phyloP scores from a whole-genome alignment of 805 yeast species.

The Myxozyma lipomycoides region DNA sequence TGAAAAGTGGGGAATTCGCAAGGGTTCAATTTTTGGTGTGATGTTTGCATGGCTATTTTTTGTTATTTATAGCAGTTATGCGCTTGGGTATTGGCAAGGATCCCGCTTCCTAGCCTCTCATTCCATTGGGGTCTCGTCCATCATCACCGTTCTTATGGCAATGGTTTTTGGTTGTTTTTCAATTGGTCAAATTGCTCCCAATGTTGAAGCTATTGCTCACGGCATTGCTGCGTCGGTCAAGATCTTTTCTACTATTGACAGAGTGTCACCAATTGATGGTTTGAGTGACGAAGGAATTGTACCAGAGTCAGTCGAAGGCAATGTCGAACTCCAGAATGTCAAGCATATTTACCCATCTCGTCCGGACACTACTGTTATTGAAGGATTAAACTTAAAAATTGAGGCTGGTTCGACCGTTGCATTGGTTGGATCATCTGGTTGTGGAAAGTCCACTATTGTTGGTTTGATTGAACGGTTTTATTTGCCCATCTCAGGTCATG shows the following conservation, averaged over 20 bases:
- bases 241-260: slow-evolving; percentile 43
- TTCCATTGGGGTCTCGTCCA: slow-evolving; percentile 35
- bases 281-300: slow-evolving; percentile 28
- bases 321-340: slow-evolving; percentile 29
- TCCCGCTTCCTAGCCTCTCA: slow-evolving; percentile 39
- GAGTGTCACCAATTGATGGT: slow-evolving; percentile 40
- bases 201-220: slow-evolving; percentile 37
- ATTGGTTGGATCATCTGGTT: slow-evolving; percentile 82
- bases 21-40: slow-evolving; percentile 29
- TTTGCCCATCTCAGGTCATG: slow-evolving; percentile 48
- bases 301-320: slow-evolving; percentile 38
- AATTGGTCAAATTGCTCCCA: slow-evolving; percentile 42
- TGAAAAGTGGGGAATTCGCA: slow-evolving; percentile 28
- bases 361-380: slow-evolving; percentile 31
- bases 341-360: slow-evolving; percentile 33
- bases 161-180: slow-evolving; percentile 37
- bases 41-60: slow-evolving; percentile 38
- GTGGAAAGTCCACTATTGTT: slow-evolving; percentile 43
- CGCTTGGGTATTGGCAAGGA: slow-evolving; percentile 46
- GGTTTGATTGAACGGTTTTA: slow-evolving; percentile 56
- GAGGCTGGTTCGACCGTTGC: slow-evolving; percentile 85
- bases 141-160: slow-evolving; percentile 36
- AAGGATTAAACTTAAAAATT: slow-evolving; percentile 33
- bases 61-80: slow-evolving; percentile 71
- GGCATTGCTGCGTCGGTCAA: slow-evolving; percentile 42